Base-by-base conservation (phyloP, 2,329 filamentous ascomycete species). In the Fonsecaea nubica region DNA sequence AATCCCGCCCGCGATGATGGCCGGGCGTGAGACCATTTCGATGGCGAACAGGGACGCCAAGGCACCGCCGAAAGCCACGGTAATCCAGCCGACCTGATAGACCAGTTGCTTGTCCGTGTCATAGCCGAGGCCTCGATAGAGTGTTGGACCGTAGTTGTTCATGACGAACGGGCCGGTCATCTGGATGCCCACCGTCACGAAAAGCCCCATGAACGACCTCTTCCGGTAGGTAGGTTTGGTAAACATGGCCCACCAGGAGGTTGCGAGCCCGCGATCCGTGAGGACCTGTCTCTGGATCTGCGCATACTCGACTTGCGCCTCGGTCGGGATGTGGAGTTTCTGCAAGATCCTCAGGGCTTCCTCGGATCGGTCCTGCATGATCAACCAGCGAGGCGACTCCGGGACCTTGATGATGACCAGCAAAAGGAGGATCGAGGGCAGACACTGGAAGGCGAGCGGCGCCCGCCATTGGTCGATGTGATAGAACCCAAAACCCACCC, bases 1-100 rank as follows among this genome's bases (percentile, higher is more conserved):
- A 36, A 68, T 58, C 32, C 74, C 73, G 32, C 69, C 67, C 18
- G 72, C 65, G 1, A 75, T 67, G 8, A 74, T 60, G 4, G 68
- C 68, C 2, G 72, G 71, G 21, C 73, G 68, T 30, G 72, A 70
- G 25, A 61, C 38, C n/a, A 36, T 35, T 15, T 68, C 62, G 36
- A 68, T 53, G 32, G 62, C 33, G 4, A 65, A 32, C 13, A 64
- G 4, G 30, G 62, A 42, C 38, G 53, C 13, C 13, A 61, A 1
- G 9, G 25, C 48, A 36, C 53, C 58, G 4, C 59, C 56, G 8
- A 68, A 50, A 12, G 52, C 63, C 4, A 62, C 30, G 2, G 58
- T 50, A 52, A 65, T 58, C 52, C 58, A 68, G 10, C 63, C 66
- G 13, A 32, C 7, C 32, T 63, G 66, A 36, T 63, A 68, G 13